Conservation (phyloP, 805 yeast genomes). For the Ogataea angusta region DNA sequence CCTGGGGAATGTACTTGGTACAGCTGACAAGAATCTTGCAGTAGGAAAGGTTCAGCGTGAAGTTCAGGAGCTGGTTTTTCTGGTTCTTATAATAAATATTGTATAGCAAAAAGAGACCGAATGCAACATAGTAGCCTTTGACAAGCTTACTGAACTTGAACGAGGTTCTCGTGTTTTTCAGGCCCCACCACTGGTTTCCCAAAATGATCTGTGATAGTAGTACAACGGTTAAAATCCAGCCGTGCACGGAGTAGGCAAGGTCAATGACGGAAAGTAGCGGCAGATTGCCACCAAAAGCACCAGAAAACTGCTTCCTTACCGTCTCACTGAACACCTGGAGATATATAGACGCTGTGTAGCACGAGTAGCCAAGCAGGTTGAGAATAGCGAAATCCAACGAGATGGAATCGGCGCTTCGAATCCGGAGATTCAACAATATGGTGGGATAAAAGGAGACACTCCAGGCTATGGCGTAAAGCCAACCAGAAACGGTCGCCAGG, state of each 20-base stretch:
- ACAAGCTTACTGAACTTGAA: slow-evolving; percentile 27
- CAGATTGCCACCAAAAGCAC: slow-evolving; percentile 30
- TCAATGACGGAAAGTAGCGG: slow-evolving; percentile 46
- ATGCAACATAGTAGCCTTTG: slow-evolving; percentile 11
- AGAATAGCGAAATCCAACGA: slow-evolving; percentile 46
- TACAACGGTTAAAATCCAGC: slow-evolving; percentile 39
- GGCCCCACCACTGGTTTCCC: slow-evolving; percentile 35
- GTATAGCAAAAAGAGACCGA: slow-evolving; percentile 14
- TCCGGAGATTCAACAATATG: slow-evolving; percentile 37
- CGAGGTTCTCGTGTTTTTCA: slow-evolving; percentile 27
- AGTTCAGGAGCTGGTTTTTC: slow-evolving; percentile 31
- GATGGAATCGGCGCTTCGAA: slow-evolving; percentile 44
- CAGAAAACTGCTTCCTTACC: slow-evolving; percentile 31
- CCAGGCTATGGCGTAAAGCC: slow-evolving; percentile 33
- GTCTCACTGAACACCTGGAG: slow-evolving; percentile 39
- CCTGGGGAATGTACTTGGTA: slow-evolving; percentile 51
- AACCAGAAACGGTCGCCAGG: slow-evolving; percentile 23
- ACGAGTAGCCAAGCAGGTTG: slow-evolving; percentile 46
- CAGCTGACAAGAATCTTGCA: slow-evolving; percentile 43
- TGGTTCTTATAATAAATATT: slow-evolving; percentile 11
- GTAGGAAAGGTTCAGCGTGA: slow-evolving; percentile 41
- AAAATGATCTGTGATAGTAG: slow-evolving; percentile 37
- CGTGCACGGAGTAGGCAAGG: slow-evolving; percentile 46
- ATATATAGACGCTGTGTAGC: slow-evolving; percentile 40
- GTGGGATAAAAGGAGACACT: slow-evolving; percentile 52